These are phyloP conservation scores for Magnusiomyces ingens DNA, from an alignment of 1,139 yeast species.

Conservation along the genomic window DNA sequence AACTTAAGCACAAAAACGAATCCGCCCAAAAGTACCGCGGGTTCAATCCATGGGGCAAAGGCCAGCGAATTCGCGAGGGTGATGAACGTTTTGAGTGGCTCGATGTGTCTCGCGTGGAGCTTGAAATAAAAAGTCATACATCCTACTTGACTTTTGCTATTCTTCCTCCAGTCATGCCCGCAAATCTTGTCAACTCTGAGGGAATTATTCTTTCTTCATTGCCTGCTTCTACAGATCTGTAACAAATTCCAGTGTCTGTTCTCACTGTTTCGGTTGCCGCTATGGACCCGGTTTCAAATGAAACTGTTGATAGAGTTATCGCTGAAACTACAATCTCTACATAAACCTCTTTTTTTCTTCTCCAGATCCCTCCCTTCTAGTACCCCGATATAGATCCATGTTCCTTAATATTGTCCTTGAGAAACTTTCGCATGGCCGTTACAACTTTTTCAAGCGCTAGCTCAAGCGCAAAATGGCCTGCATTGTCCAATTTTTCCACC, in stretches of 20 bases:
- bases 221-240: not conserved
- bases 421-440: constrained; percentile 22
- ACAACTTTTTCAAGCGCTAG: constrained; percentile 33
- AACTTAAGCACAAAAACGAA: not conserved
- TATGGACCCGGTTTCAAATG: too few species aligned
- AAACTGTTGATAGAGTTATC: too few species aligned
- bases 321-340: too few species aligned
- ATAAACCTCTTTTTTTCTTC: not conserved
- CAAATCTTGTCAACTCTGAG: constrained; percentile 10
- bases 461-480: constrained; percentile 41
- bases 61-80: constrained; percentile 76
- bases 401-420: constrained; percentile 3
- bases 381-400: not conserved
- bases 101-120: constrained; percentile 72
- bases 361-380: not conserved
- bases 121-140: constrained; percentile 88
- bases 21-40: constrained; percentile 40
- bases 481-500: constrained; percentile 27
- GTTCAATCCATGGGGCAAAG: constrained; percentile 89
- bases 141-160: constrained; percentile 87
- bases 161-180: constrained; percentile 29
- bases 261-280: too few species aligned
- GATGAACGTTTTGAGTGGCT: constrained; percentile 75
- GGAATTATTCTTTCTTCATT: constrained; percentile 15
- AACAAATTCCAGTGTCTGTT: too few species aligned